Conservation (phyloP, 1,139 yeast genomes). For the Kodamaea alishanica region DNA sequence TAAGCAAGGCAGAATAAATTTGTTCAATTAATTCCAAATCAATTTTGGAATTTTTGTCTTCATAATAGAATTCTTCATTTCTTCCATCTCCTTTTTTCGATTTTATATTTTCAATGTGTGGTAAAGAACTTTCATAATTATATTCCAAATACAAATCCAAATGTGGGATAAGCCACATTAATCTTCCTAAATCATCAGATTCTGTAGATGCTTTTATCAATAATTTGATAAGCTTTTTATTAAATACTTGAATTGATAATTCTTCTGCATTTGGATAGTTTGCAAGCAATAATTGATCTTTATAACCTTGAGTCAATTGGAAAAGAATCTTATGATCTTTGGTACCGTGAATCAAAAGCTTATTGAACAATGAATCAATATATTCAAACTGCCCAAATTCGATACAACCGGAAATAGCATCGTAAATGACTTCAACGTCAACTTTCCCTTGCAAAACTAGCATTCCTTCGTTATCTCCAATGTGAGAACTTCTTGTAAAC, state of each 20-base stretch:
- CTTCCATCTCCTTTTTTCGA: conserved; percentile 8
- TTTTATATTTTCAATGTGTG: conserved; percentile 6
- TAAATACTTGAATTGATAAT: conserved; percentile 21
- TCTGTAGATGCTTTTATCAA: conserved; percentile 25
- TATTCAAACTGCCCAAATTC: conserved; percentile 25
- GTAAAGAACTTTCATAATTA: conserved; percentile 3
- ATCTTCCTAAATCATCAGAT: conserved; percentile 34
- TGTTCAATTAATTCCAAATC: conserved; percentile 12
- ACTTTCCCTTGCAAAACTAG: conserved; percentile 8
- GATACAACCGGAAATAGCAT: conserved; percentile 31
- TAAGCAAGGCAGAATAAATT: conserved; percentile 12
- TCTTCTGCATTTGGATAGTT: conserved; percentile 9
- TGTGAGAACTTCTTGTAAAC: conserved; percentile 13
- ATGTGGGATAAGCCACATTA: conserved; percentile 40
- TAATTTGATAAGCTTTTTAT: conserved; percentile 24
- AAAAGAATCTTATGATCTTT: conserved; percentile 2
- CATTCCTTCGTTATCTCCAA: neutral
- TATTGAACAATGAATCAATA: conserved; percentile 35
- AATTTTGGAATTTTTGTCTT: conserved; percentile 1
- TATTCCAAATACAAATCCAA: conserved; percentile 27
- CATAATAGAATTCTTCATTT: conserved; percentile 7
- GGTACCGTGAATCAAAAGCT: conserved; percentile 28
- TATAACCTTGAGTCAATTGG: conserved; percentile 4
- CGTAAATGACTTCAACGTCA: conserved; percentile 19
- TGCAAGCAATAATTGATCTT: conserved; percentile 4